A percentile compares a stretch with the other conserved stretches of the same genome.
Evolutionary conservation across 1,284 basidiomycete species (phyloP).

Genomic region (Sparassis latifolia): DNA sequence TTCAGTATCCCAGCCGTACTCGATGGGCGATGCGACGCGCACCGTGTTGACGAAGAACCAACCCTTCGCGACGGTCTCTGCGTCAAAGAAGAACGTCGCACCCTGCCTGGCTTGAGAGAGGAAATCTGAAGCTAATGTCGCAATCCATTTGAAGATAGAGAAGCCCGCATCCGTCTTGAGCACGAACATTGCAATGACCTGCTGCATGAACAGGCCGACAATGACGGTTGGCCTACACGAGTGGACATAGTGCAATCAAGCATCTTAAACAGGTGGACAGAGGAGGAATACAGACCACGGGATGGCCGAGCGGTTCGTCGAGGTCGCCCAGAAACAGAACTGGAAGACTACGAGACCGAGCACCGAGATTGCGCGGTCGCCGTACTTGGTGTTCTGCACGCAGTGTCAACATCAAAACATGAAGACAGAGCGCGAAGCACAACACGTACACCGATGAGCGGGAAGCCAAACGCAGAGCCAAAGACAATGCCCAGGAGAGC

Average conservation of each 20-base stretch:
- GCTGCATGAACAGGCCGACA: slow-evolving; percentile 80
- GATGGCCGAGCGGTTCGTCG: slow-evolving; percentile 52
- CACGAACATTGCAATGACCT: slow-evolving; percentile 80
- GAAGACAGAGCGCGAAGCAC: slow-evolving; percentile 1
- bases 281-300: slow-evolving; percentile 46
- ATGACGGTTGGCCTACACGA: slow-evolving; percentile 68
- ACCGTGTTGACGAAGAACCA: slow-evolving; percentile 82
- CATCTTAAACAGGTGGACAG: background rate
- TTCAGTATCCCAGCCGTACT: background rate
- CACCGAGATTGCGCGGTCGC: slow-evolving; percentile 77
- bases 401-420: slow-evolving; percentile 15
- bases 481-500: slow-evolving; percentile 70
- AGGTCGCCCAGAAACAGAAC: slow-evolving; percentile 59
- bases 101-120: slow-evolving; percentile 57
- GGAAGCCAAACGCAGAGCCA: slow-evolving; percentile 79
- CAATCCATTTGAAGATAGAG: slow-evolving; percentile 77
- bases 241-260: background rate
- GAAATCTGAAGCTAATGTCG: slow-evolving; percentile 69
- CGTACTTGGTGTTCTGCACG: slow-evolving; percentile 56
- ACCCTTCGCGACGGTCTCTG: slow-evolving; percentile 49
- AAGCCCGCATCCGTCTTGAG: slow-evolving; percentile 78
- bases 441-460: slow-evolving; percentile 44
- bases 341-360: slow-evolving; percentile 77
- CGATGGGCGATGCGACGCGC: slow-evolving; percentile 15
- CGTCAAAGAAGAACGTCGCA: slow-evolving; percentile 75